Base-by-base conservation (phyloP, 225 moss, liverwort and hornwort genomes). In the Thuidium tamariscinum region DNA sequence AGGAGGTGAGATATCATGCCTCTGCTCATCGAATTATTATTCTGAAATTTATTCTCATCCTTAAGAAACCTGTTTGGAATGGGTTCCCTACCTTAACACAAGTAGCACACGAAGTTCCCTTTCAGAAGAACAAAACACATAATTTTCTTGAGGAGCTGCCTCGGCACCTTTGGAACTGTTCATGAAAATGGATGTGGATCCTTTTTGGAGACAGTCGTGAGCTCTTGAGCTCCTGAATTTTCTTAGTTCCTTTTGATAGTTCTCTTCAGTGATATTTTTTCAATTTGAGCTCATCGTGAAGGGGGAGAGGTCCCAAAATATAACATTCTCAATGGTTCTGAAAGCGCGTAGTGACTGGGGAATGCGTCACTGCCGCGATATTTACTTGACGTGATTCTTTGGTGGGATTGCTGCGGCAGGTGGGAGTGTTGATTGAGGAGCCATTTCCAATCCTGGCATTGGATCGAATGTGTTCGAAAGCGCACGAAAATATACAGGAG, bases 361-460 rank as follows among this genome's bases (percentile, higher is more conserved):
- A 63, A 77, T 86, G 10, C 18, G 55, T 57, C 72, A 34, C 62
- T 37, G 19, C 54, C 78, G 37, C 49, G 37, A 80, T 23, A 23
- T 64, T 36, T 34, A 26, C 27, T 41, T 74, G 57, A 80, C 41
- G 56, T 82, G 66, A 20, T 88, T 49, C 16, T 82, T 34, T 48
- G 44, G 73, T 82, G 37, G 77, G 81, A 85, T 74, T 87, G 80
- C 69, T 70, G 17, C 80, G 48, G 20, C 93, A 94, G 94, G 94
- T 94, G 55, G 94, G 94, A 79, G 94, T 94, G 66, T 79, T 94
- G 76, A 94, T 94, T 36, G 94, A 94, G 82, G 94, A 94, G 91
- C 94, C 94, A 18, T 94, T 94, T 74, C 90, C 91, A 46, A 94
- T 94, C 57, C 87, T 94, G 69, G 92, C 94, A 34, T 87, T 94